A percentile compares a stretch with the other conserved stretches of the same genome.
These are phyloP conservation scores for Trametes punicea DNA, from an alignment of 768 basidiomycete genomes.

Conservation along the genomic window DNA sequence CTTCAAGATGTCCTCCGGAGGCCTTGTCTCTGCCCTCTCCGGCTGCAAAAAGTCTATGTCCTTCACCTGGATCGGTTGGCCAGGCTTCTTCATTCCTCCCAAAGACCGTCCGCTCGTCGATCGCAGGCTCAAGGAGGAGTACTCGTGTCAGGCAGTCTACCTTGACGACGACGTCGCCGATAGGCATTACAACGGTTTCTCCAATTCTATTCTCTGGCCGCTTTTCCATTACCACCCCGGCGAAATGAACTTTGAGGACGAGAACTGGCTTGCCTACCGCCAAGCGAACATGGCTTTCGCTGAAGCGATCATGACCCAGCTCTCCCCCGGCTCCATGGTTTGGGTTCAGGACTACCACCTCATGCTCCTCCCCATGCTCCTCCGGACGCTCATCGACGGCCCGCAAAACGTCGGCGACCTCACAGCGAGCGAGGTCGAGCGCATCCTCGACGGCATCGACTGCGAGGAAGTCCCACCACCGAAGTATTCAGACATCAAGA, in stretches of 20 bases:
- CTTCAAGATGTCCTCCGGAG: slow-evolving; percentile 99
- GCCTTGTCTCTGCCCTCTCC: slow-evolving; percentile 93
- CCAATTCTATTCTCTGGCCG: slow-evolving; percentile 99
- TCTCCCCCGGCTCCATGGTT: slow-evolving; percentile 87
- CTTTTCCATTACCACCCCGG: slow-evolving; percentile 99
- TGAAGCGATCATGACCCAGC: slow-evolving; percentile 76
- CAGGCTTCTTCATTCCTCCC: slow-evolving; percentile 88
- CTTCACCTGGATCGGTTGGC: slow-evolving; percentile 98
- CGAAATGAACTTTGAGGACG: slow-evolving; percentile 99
- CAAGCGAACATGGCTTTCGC: slow-evolving; percentile 96
- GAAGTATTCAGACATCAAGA: slow-evolving; percentile 71
- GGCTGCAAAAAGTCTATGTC: slow-evolving; percentile 98
- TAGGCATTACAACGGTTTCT: slow-evolving; percentile 96
- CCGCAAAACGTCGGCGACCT: slow-evolving; percentile 52
- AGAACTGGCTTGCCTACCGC: slow-evolving; percentile 96
- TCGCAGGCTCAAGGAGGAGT: slow-evolving; percentile 89
- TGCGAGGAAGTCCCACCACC: slow-evolving; percentile 40
- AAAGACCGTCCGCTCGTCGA: slow-evolving; percentile 92
- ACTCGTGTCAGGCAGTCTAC: slow-evolving; percentile 96
- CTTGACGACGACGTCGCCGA: slow-evolving; percentile 98
- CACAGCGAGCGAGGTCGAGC: slow-evolving; percentile 57
- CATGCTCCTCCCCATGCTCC: slow-evolving; percentile 95
- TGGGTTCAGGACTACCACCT: slow-evolving; percentile 99
- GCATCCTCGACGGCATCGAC: slow-evolving; percentile 71
- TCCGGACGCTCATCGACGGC: slow-evolving; percentile 87